phyloP scores from a whole-genome alignment of 148 eudicot genomes.

The Chenopodium formosanum region DNA sequence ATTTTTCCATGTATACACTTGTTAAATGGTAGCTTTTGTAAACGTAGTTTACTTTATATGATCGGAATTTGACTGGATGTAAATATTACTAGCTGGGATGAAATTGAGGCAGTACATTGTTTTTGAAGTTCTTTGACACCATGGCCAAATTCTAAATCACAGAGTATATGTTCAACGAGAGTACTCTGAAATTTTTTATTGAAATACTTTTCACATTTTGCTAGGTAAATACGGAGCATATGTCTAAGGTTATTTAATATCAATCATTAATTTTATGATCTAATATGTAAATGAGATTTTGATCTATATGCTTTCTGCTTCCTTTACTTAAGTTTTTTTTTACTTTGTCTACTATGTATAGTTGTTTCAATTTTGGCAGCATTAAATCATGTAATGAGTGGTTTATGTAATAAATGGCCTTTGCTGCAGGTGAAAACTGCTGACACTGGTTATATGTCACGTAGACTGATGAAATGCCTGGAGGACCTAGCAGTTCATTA shows the following conservation, averaged over 20 bases:
- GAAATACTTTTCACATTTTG: not conserved
- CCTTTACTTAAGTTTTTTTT: not conserved
- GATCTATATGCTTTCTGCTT: not conserved
- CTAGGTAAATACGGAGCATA: too few relatives aligned
- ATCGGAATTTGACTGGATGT: not conserved
- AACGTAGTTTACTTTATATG: too few relatives aligned
- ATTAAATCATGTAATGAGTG: not conserved
- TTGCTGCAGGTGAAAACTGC: conserved; percentile 92
- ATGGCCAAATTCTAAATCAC: not conserved
- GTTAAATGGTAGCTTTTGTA: not conserved
- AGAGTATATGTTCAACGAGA: not conserved
- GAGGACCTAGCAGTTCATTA: conserved; percentile 83
- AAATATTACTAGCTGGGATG: not conserved
- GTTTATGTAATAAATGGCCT: not conserved
- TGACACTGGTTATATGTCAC: conserved; percentile 99
- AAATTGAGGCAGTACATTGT: too few relatives aligned
- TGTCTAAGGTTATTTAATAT: too few relatives aligned
- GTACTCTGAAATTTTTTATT: not conserved
- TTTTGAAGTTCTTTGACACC: not conserved
- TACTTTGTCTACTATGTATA: not conserved
- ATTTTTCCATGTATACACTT: not conserved
- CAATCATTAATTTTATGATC: not conserved
- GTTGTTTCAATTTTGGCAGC: not conserved
- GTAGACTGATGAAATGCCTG: conserved; percentile 88
- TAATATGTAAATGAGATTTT: not conserved